These are phyloP conservation scores for Verticillium nonalfalfae DNA, from an alignment of 2,329 filamentous ascomycete genomes.

Conservation along the genomic window DNA sequence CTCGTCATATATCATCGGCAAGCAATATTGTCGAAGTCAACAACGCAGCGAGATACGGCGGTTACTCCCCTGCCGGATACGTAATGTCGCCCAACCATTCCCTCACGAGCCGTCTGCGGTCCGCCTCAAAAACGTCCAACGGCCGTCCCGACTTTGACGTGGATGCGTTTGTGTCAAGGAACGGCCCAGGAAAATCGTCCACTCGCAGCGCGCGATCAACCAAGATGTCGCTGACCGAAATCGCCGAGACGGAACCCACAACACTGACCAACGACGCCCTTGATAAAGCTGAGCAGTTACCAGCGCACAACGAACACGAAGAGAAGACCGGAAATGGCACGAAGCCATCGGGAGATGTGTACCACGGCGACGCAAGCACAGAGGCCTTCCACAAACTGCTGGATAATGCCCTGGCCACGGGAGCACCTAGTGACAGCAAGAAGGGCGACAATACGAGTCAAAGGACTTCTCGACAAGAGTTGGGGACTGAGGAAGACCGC, in stretches of 20 bases:
- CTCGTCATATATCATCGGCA: slow-evolving; percentile 40
- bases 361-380: slow-evolving; percentile 16
- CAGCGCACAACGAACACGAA: slow-evolving; percentile 23
- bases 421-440: not conserved
- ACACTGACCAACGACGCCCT: slow-evolving; percentile 44
- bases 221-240: slow-evolving; percentile 47
- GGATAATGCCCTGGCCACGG: slow-evolving; percentile 7
- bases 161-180: slow-evolving; percentile 35
- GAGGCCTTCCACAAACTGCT: slow-evolving; percentile 27
- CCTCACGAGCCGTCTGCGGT: slow-evolving; percentile 48
- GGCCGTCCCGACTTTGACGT: slow-evolving; percentile 35
- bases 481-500: slow-evolving; percentile 8
- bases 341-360: slow-evolving; percentile 1
- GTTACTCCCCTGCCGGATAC: slow-evolving; percentile 63
- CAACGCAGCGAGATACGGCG: slow-evolving; percentile 58
- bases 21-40: slow-evolving; percentile 67
- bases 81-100: slow-evolving; percentile 63
- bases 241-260: slow-evolving; percentile 49
- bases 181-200: slow-evolving; percentile 50
- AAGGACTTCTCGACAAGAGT: not conserved
- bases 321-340: slow-evolving; percentile 8
- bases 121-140: slow-evolving; percentile 45
- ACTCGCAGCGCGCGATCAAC: slow-evolving; percentile 42
- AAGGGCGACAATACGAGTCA: not conserved
- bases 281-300: slow-evolving; percentile 44